A percentile compares a stretch with the other conserved stretches of the same genome.
phyloP scores from a whole-genome alignment of 495 filamentous ascomycete genomes.

The Penicillium odoratum region DNA sequence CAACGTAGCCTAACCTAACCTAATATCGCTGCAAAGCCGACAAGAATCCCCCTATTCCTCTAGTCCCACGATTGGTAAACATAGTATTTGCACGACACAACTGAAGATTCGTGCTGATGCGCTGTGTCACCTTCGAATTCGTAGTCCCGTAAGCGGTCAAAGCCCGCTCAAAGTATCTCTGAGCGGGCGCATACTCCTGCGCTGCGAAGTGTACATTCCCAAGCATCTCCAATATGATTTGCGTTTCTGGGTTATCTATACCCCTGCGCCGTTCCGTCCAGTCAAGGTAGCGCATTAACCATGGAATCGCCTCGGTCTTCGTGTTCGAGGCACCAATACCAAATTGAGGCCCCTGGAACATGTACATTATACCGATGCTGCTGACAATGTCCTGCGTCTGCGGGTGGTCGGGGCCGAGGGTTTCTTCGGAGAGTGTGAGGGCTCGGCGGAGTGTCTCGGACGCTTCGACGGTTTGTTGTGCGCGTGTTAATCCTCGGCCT shows the following conservation, averaged over 20 bases:
- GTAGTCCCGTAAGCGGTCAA: slow-evolving; percentile 16
- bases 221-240: slow-evolving; percentile 25
- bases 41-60: slow-evolving; percentile 22
- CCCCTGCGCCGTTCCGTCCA: slow-evolving; percentile 33
- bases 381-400: slow-evolving; percentile 33
- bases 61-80: slow-evolving; percentile 12
- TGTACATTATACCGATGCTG: slow-evolving; percentile 37
- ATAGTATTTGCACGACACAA: slow-evolving; percentile 32
- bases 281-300: slow-evolving; percentile 33
- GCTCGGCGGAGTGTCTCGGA: slow-evolving; percentile 39
- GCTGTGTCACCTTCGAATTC: slow-evolving; percentile 12
- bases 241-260: slow-evolving; percentile 26
- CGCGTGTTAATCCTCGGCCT: slow-evolving; percentile 24
- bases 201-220: slow-evolving; percentile 28
- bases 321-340: slow-evolving; percentile 2
- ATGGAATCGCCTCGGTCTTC: slow-evolving; percentile 30
- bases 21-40: slow-evolving; percentile 17
- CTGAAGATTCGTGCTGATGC: slow-evolving; percentile 22
- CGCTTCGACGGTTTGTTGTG: slow-evolving; percentile 20
- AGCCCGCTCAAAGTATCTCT: slow-evolving; percentile 33
- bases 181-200: slow-evolving; percentile 28
- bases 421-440: slow-evolving; percentile 35
- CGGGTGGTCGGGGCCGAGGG: slow-evolving; percentile 30
- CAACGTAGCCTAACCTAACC: background rate
- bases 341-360: slow-evolving; percentile 16